A percentile compares a stretch with the other conserved stretches of the same genome.
These are phyloP conservation scores for Pulveroboletus sp. DNA, from an alignment of 768 basidiomycete species.

Conservation along the genomic window DNA sequence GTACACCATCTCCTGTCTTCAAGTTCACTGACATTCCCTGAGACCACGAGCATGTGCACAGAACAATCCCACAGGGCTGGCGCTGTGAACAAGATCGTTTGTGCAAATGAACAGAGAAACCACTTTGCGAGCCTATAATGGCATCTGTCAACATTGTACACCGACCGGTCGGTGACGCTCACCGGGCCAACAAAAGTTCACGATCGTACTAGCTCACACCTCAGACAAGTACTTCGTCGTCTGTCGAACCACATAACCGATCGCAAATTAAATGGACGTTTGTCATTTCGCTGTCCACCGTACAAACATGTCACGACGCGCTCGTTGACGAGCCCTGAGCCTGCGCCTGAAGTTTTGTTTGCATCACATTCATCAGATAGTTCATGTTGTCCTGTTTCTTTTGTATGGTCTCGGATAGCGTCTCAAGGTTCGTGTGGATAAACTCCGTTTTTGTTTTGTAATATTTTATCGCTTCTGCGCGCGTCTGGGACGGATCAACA, in stretches of 20 bases:
- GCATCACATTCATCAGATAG: slow-evolving; percentile 67
- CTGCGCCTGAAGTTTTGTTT: slow-evolving; percentile 46
- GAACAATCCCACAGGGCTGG: too few species aligned
- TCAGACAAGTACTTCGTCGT: background rate
- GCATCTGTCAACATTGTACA: background rate
- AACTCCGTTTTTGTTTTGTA: slow-evolving; percentile 79
- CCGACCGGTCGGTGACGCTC: background rate
- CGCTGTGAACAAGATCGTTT: background rate
- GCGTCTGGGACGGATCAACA: slow-evolving; percentile 50
- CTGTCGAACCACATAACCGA: background rate
- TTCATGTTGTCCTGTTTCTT: slow-evolving; percentile 90
- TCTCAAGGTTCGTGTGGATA: slow-evolving; percentile 78
- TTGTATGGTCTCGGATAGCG: slow-evolving; percentile 82
- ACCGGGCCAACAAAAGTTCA: background rate
- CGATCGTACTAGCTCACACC: background rate
- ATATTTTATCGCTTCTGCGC: slow-evolving; percentile 72
- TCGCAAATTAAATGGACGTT: background rate
- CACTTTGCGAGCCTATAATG: background rate
- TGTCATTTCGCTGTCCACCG: background rate
- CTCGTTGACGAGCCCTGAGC: slow-evolving; percentile 17
- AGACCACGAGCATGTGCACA: background rate
- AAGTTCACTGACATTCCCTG: background rate
- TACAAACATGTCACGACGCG: slow-evolving; percentile 12
- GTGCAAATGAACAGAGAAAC: background rate
- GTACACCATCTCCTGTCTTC: background rate